These are phyloP conservation scores for Cladosporium oxysporum DNA, from an alignment of 2,329 filamentous ascomycete genomes.

Conservation along the genomic window DNA sequence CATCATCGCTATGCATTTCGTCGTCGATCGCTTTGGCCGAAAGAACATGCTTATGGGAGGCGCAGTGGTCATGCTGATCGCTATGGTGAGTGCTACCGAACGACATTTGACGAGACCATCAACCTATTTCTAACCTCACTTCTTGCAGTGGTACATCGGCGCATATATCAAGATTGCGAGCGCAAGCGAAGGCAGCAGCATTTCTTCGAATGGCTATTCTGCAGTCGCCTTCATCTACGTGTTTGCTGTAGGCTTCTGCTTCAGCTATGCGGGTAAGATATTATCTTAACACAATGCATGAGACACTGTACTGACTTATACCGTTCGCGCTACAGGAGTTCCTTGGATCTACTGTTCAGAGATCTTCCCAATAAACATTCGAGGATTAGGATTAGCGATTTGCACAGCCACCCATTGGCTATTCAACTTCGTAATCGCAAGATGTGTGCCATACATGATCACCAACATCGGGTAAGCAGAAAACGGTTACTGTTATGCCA, in stretches of 20 bases:
- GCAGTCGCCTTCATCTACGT: conserved; percentile 25
- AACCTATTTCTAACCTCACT: not conserved
- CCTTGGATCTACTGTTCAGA: conserved; percentile 23
- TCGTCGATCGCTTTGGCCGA: conserved; percentile 22
- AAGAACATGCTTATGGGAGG: conserved; percentile 26
- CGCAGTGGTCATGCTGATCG: conserved; percentile 23
- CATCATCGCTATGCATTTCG: conserved; percentile 28
- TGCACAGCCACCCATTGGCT: conserved; percentile 27
- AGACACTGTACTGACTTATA: not conserved
- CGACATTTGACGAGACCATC: not conserved
- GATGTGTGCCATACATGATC: conserved; percentile 25
- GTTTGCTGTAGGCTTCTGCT: conserved; percentile 23
- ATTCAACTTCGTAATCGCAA: conserved; percentile 28
- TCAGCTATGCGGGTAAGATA: conserved; percentile 20
- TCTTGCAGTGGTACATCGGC: conserved; percentile 21
- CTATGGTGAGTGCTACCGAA: conserved; percentile 1
- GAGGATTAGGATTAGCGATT: conserved; percentile 22
- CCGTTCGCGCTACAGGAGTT: conserved; percentile 8
- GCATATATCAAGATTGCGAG: conserved; percentile 10
- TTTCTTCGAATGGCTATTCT: conserved; percentile 20
- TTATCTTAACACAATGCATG: not conserved
- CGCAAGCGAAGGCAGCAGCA: not conserved
- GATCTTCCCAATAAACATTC: conserved; percentile 17
- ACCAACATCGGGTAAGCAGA: conserved; percentile 7
- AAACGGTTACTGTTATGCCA: not conserved